These are phyloP conservation scores for Penicillium parvum DNA, from an alignment of 495 filamentous ascomycete species.

Conservation along the genomic window DNA sequence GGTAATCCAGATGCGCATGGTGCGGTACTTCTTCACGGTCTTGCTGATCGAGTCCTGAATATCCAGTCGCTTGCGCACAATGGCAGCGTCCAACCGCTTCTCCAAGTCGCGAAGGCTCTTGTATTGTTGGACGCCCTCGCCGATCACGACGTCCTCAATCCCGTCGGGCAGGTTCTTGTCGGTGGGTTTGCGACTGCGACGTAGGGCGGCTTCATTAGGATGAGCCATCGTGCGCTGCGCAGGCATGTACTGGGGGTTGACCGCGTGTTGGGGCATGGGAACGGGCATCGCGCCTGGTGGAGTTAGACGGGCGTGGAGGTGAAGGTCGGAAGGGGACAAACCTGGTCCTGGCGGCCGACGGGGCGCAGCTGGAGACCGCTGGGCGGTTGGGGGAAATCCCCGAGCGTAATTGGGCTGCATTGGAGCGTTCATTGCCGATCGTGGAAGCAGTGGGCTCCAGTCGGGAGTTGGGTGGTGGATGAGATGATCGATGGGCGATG, in stretches of 20 bases:
- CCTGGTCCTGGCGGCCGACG: conserved; percentile 41
- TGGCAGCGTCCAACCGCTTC: conserved; percentile 85
- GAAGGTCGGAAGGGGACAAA: conserved; percentile 24
- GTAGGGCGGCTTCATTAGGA: conserved; percentile 54
- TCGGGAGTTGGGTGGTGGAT: conserved; percentile 19
- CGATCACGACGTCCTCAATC: conserved; percentile 71
- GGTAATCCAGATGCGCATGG: conserved; percentile 88
- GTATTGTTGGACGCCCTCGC: conserved; percentile 80
- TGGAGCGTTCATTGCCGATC: conserved; percentile 38
- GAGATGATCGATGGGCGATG: too few species aligned
- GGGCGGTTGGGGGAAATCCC: conserved; percentile 38
- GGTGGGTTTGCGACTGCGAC: conserved; percentile 79
- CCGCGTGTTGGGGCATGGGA: conserved; percentile 36
- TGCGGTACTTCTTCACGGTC: conserved; percentile 76
- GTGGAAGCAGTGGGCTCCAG: conserved; percentile 12
- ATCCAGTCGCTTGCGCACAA: conserved; percentile 90
- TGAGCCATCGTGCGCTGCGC: conserved; percentile 39
- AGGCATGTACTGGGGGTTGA: conserved; percentile 41
- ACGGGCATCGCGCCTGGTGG: conserved; percentile 34
- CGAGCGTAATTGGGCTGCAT: conserved; percentile 45
- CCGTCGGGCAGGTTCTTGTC: conserved; percentile 93
- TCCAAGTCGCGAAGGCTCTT: conserved; percentile 79
- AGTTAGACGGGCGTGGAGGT: conserved; percentile 13
- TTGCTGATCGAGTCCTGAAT: conserved; percentile 78
- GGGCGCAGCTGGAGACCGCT: conserved; percentile 45